A percentile compares a stretch with the other conserved stretches of the same genome.
Evolutionary conservation across 176 grass and related monocot genomes (phyloP).

Genomic region (Melocanna baccifera): DNA sequence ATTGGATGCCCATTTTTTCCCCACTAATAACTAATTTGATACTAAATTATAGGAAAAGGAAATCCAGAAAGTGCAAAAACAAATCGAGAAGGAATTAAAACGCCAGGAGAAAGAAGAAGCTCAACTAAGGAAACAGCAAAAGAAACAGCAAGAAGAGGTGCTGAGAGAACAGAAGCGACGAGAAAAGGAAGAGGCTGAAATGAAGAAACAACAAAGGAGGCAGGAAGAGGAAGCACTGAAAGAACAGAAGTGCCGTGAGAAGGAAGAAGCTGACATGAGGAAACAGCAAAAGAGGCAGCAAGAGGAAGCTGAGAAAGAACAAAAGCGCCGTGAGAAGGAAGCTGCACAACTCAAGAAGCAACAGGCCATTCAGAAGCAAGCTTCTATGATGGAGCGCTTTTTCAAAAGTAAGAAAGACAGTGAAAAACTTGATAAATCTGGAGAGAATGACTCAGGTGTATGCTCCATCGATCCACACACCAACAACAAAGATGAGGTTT

Average conservation of each 20-base stretch:
- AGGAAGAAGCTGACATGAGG: slow-evolving; percentile 79
- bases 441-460: slow-evolving; percentile 26
- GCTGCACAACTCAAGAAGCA: slow-evolving; percentile 72
- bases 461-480: slow-evolving; percentile 5
- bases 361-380: slow-evolving; percentile 73
- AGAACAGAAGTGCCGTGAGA: slow-evolving; percentile 71
- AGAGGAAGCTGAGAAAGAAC: slow-evolving; percentile 80
- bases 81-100: slow-evolving; percentile 54
- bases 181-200: slow-evolving; percentile 70
- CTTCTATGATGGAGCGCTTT: slow-evolving; percentile 82
- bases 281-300: slow-evolving; percentile 81
- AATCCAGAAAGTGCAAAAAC: slow-evolving; percentile 35
- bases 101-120: slow-evolving; percentile 67
- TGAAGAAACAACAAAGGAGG: slow-evolving; percentile 66
- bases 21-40: not conserved
- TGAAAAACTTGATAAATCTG: slow-evolving; percentile 43
- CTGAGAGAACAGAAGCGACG: slow-evolving; percentile 59
- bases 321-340: slow-evolving; percentile 78
- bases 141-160: slow-evolving; percentile 73
- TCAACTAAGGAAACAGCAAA: slow-evolving; percentile 61
- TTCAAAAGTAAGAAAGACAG: slow-evolving; percentile 68
- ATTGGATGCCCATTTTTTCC: not conserved
- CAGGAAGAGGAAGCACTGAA: slow-evolving; percentile 79
- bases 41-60: slow-evolving; percentile 34
- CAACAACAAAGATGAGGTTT: slow-evolving; percentile 32